A percentile compares a stretch with the other conserved stretches of the same genome.
Evolutionary conservation across 768 basidiomycete genomes (phyloP).

Genomic region (Mycena alexandri): DNA sequence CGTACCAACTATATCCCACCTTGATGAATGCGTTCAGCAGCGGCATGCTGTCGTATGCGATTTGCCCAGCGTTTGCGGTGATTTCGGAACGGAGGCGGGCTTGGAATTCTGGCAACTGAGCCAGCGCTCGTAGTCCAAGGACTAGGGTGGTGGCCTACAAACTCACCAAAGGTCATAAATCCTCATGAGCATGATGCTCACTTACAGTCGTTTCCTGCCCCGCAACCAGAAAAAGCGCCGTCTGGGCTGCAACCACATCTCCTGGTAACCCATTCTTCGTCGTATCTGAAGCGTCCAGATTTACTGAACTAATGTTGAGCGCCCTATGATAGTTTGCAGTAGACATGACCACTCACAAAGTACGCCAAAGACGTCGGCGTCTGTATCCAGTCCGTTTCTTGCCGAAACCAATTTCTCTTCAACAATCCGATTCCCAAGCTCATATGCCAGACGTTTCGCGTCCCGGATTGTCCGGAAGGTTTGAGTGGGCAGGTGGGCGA

Average conservation of each 20-base stretch:
- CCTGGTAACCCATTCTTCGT: background rate
- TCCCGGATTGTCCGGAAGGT: background rate
- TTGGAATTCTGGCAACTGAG: slow-evolving; percentile 19
- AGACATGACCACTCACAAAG: background rate
- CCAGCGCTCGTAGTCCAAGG: slow-evolving; percentile 18
- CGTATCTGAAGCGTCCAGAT: slow-evolving; percentile 14
- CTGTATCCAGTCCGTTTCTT: background rate
- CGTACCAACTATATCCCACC: background rate
- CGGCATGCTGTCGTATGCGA: slow-evolving; percentile 13
- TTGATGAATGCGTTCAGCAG: slow-evolving; percentile 34
- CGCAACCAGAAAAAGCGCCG: slow-evolving; percentile 8
- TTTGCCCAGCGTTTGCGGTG: background rate
- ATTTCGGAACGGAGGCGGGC: slow-evolving; percentile 20
- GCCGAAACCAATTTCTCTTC: background rate
- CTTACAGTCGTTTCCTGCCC: slow-evolving; percentile 28
- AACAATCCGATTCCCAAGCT: background rate
- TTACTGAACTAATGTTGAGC: background rate
- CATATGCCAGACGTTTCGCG: background rate
- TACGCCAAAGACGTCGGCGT: background rate
- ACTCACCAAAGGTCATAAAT: too few relatives aligned
- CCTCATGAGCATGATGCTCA: too few relatives aligned
- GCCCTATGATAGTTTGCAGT: too few relatives aligned
- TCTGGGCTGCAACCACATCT: slow-evolving; percentile 7
- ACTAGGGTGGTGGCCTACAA: slow-evolving; percentile 18
- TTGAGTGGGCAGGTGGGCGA: background rate